Evolutionary conservation across 768 basidiomycete species (phyloP).

Genomic region (Phanerochaete carnosa): DNA sequence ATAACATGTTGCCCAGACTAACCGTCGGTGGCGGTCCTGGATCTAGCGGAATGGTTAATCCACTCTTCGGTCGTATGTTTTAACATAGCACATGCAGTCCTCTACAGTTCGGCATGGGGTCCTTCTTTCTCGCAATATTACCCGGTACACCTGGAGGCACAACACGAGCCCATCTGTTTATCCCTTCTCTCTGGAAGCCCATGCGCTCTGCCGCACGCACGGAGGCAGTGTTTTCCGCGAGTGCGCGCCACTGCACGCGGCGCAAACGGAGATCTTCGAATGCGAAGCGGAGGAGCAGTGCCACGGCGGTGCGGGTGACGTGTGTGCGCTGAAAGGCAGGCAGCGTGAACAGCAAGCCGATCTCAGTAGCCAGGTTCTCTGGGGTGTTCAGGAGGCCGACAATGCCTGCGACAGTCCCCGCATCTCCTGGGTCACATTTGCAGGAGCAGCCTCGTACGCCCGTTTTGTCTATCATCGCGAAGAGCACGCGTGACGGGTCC

Average conservation of each 20-base stretch:
- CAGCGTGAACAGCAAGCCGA: conserved; percentile 33
- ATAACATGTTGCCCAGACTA: conserved; percentile 15
- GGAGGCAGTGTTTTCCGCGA: conserved; percentile 44
- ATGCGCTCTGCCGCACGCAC: conserved; percentile 51
- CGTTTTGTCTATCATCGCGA: conserved; percentile 36
- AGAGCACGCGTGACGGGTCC: conserved; percentile 22
- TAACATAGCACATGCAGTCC: conserved; percentile 45
- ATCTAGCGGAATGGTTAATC: conserved; percentile 27
- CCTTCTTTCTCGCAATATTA: conserved; percentile 26
- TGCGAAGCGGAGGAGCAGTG: conserved; percentile 37
- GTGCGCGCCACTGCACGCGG: conserved; percentile 61
- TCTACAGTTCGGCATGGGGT: conserved; percentile 21
- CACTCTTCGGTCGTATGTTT: conserved; percentile 19
- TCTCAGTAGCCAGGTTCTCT: conserved; percentile 30
- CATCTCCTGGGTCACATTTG: conserved; percentile 13
- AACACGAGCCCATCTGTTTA: conserved; percentile 52
- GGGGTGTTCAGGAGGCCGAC: conserved; percentile 32
- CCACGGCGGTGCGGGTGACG: conserved; percentile 35
- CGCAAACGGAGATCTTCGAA: conserved; percentile 54
- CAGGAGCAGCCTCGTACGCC: background rate
- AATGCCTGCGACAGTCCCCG: conserved; percentile 31
- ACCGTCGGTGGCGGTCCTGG: conserved; percentile 34
- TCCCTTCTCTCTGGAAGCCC: conserved; percentile 56
- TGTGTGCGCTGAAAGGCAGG: conserved; percentile 37
- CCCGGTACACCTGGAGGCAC: conserved; percentile 31